Conservation (phyloP, 2,329 filamentous ascomycete genomes). For the Sporothrix phasma region DNA sequence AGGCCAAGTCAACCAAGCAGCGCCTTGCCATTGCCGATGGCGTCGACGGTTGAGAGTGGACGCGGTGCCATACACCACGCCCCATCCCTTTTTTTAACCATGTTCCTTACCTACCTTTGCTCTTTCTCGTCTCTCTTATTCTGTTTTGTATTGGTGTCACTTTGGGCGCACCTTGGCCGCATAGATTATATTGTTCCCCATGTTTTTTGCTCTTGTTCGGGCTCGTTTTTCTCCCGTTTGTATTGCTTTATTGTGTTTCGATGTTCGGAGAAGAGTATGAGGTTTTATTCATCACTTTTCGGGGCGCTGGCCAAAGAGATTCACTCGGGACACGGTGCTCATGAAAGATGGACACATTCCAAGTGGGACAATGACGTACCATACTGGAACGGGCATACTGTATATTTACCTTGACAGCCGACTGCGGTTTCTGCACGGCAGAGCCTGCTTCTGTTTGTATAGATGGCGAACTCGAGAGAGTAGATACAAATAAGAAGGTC, state of each 20-base stretch:
- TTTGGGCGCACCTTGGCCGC: neutral
- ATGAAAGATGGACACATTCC: neutral
- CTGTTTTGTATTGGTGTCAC: neutral
- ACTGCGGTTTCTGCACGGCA: neutral
- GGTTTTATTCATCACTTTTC: neutral
- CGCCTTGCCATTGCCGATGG: slow-evolving; percentile 59
- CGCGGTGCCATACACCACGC: neutral
- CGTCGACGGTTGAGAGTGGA: slow-evolving; percentile 26
- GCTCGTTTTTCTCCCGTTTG: neutral
- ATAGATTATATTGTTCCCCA: neutral
- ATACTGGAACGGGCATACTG: neutral
- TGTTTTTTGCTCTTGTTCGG: neutral
- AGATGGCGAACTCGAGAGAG: no score
- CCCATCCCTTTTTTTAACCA: no score
- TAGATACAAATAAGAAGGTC: no score
- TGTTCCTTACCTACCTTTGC: neutral
- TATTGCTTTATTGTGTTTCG: neutral
- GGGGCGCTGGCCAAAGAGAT: neutral
- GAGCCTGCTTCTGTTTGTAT: neutral
- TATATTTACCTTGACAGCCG: neutral
- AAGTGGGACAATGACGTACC: neutral
- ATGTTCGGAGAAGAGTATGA: neutral
- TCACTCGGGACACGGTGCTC: neutral
- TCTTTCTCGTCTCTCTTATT: neutral
- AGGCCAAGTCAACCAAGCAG: slow-evolving; percentile 60